These are phyloP conservation scores for Paraphaeosphaeria sporulosa DNA, from an alignment of 2,329 filamentous ascomycete genomes.

Conservation along the genomic window DNA sequence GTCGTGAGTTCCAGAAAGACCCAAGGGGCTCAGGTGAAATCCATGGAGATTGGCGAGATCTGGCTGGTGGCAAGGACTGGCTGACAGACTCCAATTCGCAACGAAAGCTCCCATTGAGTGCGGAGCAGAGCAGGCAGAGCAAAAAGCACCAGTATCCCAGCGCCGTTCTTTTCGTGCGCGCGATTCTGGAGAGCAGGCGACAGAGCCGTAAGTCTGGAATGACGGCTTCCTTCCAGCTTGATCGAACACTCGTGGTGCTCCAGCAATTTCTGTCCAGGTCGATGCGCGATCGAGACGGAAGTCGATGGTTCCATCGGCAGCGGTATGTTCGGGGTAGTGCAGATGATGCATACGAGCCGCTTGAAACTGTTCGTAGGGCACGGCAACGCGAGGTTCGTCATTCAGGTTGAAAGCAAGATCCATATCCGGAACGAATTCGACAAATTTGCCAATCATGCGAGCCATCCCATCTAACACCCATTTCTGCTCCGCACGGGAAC, in stretches of 20 bases:
- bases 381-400: constrained; percentile 64
- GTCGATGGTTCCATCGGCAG: constrained; percentile 30
- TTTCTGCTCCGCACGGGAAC: constrained; percentile 62
- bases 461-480: constrained; percentile 66
- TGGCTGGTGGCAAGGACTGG: constrained; percentile 77
- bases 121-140: constrained; percentile 66
- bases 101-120: constrained; percentile 75
- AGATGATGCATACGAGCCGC: constrained; percentile 36
- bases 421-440: constrained; percentile 66
- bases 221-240: constrained; percentile 48
- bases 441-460: constrained; percentile 60
- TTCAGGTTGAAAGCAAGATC: constrained; percentile 70
- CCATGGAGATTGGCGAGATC: constrained; percentile 78
- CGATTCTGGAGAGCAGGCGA: constrained; percentile 70
- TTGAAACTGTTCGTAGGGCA: constrained; percentile 53
- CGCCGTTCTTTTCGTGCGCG: constrained; percentile 64
- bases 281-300: constrained; percentile 50
- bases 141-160: constrained; percentile 72
- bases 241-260: constrained; percentile 40
- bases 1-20: constrained; percentile 67
- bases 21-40: constrained; percentile 72
- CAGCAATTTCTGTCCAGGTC: constrained; percentile 45
- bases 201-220: constrained; percentile 52
- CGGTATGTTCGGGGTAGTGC: constrained; percentile 30
- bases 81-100: constrained; percentile 68